Evolutionary conservation across 1,284 basidiomycete genomes (phyloP), one percentile per base, ranked within the genome.

Genomic region (Chiua sp.): DNA sequence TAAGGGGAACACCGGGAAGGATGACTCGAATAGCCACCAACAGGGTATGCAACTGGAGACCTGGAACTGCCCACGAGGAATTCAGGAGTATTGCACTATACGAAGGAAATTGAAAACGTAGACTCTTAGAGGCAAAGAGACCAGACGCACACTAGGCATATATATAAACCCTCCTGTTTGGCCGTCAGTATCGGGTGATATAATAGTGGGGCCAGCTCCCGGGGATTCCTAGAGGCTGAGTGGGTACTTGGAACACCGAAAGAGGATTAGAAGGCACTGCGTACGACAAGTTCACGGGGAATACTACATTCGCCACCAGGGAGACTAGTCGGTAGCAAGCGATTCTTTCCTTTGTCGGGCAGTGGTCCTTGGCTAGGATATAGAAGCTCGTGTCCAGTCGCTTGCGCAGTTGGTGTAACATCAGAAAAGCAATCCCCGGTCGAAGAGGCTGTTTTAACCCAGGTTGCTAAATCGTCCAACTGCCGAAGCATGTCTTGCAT

Each of bases 41-140:
- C 67, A 3, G 71, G 74, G 39, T 72, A 75, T 33, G 62, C 74
- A 46, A 76, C 23, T 7, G 69, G 72, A 53, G 74, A 76, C 52
- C 60, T 67, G 23, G 74, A 73, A 51, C 70, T 70, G 7, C 71
- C 74, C 20, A 56, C 71, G 20, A 73, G 72, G 55, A 73, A 73
- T 59, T 73, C 72, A 32, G 71, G 72, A 13, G 71, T 70, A 37
- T 71, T 39, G 37, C 66, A 39, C 68, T 70, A 44, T 33, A 37
- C 7, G 37, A 53, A 1, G 20, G 42, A 20, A 47, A 53, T 11
- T 10, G 48, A 39, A 51, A 47, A 11, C 42, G n/a, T 44, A 64
- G 49, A 51, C 6, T 13, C 13, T 7, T 5, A 39, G 42, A 18
- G 18, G n/a, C 7, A 32, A 30, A 52, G 26, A 51, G 23, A 37